These are phyloP conservation scores for Colletotrichum orbiculare DNA, from an alignment of 2,329 filamentous ascomycete species.

Conservation along the genomic window DNA sequence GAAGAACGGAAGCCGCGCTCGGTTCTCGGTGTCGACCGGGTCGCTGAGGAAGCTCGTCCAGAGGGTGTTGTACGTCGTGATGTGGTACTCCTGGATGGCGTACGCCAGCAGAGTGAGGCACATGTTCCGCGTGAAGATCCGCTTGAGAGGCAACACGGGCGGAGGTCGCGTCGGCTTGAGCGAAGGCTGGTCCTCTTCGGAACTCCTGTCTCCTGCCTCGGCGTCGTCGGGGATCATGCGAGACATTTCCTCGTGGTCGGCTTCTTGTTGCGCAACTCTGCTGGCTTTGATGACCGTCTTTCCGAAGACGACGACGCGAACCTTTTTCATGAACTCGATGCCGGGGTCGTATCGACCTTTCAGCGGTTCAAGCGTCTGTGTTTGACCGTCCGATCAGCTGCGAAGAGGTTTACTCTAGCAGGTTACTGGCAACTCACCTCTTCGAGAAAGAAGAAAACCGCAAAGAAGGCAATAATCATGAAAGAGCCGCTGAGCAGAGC, in stretches of 20 bases:
- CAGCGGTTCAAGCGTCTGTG: constrained; percentile 7
- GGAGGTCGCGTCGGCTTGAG: constrained; percentile 1
- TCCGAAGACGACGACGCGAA: background rate
- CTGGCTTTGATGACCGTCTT: background rate
- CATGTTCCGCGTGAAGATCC: constrained; percentile 19
- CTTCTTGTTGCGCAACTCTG: constrained; percentile 2
- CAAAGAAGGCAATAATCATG: constrained; percentile 8
- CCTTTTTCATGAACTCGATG: background rate
- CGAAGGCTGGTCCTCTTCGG: background rate
- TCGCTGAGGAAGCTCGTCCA: constrained; percentile 25
- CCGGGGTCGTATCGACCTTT: constrained; percentile 11
- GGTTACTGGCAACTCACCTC: constrained; percentile 1
- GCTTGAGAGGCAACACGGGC: background rate
- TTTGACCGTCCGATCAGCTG: too few relatives aligned
- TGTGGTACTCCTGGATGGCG: constrained; percentile 17
- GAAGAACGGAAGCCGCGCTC: constrained; percentile 5
- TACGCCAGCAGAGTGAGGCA: constrained; percentile 16
- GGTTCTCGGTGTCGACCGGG: constrained; percentile 14
- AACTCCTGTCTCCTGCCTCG: background rate
- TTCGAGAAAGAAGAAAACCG: constrained; percentile 16
- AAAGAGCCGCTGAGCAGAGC: constrained; percentile 6
- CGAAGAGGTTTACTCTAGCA: too few relatives aligned
- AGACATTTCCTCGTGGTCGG: constrained; percentile 6
- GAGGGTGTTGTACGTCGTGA: constrained; percentile 16
- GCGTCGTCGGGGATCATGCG: constrained; percentile 8